Conservation (phyloP, 441 rosid species). For the Metrosideros polymorpha region DNA sequence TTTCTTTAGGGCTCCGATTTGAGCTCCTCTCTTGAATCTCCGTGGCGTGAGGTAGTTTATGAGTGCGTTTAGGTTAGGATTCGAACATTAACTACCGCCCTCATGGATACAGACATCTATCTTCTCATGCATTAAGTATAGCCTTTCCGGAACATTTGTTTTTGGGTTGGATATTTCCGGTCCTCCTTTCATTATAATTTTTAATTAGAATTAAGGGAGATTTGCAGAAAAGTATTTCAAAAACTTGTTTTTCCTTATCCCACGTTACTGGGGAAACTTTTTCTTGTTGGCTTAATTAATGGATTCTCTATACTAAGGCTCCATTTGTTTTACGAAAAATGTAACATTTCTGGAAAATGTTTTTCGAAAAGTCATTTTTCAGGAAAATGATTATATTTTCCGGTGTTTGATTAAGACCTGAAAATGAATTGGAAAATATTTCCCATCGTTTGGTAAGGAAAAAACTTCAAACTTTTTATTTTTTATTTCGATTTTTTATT, state of each 20-base stretch:
- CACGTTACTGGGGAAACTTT: not conserved
- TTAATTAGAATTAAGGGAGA: not conserved
- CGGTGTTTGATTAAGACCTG: too few species aligned
- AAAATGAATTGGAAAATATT: too few species aligned
- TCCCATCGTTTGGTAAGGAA: too few species aligned
- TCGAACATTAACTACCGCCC: too few species aligned
- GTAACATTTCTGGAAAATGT: too few species aligned
- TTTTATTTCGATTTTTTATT: too few species aligned
- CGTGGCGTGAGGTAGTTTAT: not conserved
- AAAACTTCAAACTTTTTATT: too few species aligned
- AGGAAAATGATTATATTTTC: too few species aligned
- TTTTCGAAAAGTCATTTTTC: too few species aligned
- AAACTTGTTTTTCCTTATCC: not conserved
- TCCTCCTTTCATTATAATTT: not conserved
- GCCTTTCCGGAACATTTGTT: not conserved
- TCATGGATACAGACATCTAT: too few species aligned
- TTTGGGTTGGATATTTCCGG: not conserved
- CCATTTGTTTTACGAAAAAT: too few species aligned
- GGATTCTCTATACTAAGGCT: too few species aligned
- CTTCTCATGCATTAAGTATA: accelerated
- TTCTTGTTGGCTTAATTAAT: not conserved
- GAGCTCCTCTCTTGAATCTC: not conserved
- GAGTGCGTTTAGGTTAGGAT: not conserved
- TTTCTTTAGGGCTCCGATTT: not conserved
- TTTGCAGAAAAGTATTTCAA: not conserved